Base-by-base conservation (phyloP, 768 basidiomycete species). In the Rhodotorula babjevae region DNA sequence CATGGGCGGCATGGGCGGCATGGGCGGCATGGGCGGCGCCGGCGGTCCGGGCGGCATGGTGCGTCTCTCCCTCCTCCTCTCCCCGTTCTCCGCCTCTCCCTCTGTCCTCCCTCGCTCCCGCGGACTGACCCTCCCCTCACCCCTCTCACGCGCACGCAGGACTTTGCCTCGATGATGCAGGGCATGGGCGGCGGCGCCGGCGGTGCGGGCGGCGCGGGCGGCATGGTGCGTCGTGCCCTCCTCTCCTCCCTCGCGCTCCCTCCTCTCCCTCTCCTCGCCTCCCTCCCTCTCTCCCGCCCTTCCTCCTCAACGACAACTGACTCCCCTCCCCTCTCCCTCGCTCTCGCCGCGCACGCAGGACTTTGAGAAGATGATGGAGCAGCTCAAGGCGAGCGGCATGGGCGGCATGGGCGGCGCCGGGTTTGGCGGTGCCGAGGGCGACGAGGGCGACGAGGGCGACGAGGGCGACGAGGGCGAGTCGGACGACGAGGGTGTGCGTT, bases 41-140 rank as follows among this genome's bases (percentile, higher is more conserved):
- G 84, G 83, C 8, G 87, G 86, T 2, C 86, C 87, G 84, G 84
- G 83, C 14, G 74, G 71, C 33, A 72, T 76, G 70, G 74, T 69
- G 42, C 61, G 42, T 49, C 36, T 36, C 36, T 29, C 40, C 53
- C n/a, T 14, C 10, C 19, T 29, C 61, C 16, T 12, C 52, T 53
- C 52, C 27, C 52, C n/a, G n/a, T n/a, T 18, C 23, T 21, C 19
- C 52, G 9, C 27, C 27, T 29, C 7, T 53, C 52, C 27, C 12
- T 12, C n/a, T 14, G 46, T 36, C 36, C 36, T 36, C 36, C 36
- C 36, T 36, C 36, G 5, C 36, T 36, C 36, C 36, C 36, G 5
- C 36, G 9, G 36, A 36, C 36, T 36, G 36, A 36, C 36, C 9
- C 36, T 36, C 36, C 36, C 36, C 36, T 36, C 36, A 4, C 36